phyloP scores from a whole-genome alignment of 129 eudicot species.

The Arctium minus region DNA sequence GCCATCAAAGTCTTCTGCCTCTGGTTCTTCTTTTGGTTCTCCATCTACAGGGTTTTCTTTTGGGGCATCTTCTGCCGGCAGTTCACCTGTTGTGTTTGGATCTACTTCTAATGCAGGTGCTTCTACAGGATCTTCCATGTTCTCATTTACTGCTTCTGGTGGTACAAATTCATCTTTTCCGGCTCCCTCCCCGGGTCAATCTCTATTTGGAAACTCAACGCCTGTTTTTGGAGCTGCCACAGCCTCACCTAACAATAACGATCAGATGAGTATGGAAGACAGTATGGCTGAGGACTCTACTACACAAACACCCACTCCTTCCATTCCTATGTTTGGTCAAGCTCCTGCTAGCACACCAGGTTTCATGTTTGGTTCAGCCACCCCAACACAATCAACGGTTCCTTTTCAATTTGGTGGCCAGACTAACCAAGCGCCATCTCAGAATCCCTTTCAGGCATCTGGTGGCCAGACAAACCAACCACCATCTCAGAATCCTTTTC shows the following conservation, averaged over 20 bases:
- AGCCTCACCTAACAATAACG: conserved; percentile 32
- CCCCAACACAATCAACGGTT: conserved; percentile 30
- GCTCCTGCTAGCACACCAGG: conserved; percentile 31
- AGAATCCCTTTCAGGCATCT: conserved; percentile 49
- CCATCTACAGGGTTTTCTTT: conserved; percentile 41
- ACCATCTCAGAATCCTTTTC: conserved; percentile 51
- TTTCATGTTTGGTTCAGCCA: conserved; percentile 57
- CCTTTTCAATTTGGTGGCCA: conserved; percentile 66
- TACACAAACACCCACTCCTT: conserved; percentile 49
- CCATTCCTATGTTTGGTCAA: conserved; percentile 57
- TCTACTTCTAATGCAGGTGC: conserved; percentile 33
- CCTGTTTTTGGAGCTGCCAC: conserved; percentile 32
- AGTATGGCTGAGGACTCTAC: conserved; percentile 88
- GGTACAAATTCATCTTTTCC: conserved; percentile 31
- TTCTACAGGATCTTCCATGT: conserved; percentile 45
- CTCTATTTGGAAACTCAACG: conserved; percentile 39
- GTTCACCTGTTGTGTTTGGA: conserved; percentile 40
- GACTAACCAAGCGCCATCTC: conserved; percentile 27
- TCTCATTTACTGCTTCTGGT: conserved; percentile 42
- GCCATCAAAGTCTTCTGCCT: not conserved
- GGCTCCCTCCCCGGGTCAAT: conserved; percentile 23
- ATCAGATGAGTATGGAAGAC: conserved; percentile 83
- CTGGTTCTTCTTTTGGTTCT: conserved; percentile 28
- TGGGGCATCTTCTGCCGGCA: conserved; percentile 44
- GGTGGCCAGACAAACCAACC: conserved; percentile 61